Evolutionary conservation across 2,329 filamentous ascomycete species (phyloP).

Genomic region (Colletotrichum magnum): DNA sequence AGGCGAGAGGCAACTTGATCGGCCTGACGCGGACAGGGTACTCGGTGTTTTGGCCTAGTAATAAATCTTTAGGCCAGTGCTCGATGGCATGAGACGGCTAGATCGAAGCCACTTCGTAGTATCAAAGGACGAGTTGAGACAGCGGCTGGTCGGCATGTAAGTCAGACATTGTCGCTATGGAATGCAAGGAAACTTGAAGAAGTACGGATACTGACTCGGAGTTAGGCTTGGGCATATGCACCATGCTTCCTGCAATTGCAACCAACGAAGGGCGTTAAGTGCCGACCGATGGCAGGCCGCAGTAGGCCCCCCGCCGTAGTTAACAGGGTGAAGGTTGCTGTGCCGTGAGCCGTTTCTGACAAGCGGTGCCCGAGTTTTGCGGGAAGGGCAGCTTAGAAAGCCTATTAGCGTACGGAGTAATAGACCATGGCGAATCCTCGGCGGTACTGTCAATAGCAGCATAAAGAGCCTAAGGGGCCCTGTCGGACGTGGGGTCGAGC

Average conservation of each 20-base stretch:
- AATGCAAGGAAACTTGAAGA: too few species aligned
- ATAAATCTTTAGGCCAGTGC: neutral
- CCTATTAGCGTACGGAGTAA: too few species aligned
- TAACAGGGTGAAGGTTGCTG: neutral
- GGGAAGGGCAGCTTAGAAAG: neutral
- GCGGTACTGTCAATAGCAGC: neutral
- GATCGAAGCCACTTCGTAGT: neutral
- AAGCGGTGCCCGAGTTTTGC: neutral
- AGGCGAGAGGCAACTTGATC: neutral
- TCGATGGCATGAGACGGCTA: neutral
- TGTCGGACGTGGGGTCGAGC: neutral
- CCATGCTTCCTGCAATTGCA: too few species aligned
- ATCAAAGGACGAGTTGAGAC: too few species aligned
- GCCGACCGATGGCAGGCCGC: neutral
- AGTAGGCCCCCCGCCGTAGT: neutral
- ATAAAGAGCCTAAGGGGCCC: neutral
- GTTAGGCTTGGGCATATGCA: too few species aligned
- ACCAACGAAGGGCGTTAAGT: neutral
- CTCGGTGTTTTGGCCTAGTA: neutral
- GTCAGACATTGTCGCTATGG: too few species aligned
- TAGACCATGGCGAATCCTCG: neutral
- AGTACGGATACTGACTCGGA: too few species aligned
- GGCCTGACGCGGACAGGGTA: neutral
- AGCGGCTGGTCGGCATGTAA: too few species aligned
- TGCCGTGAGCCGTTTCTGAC: constrained; percentile 1